Evolutionary conservation across 169 alveolate species (phyloP), one percentile per base, ranked within the genome.

Genomic region (Cryptosporidium canis): DNA sequence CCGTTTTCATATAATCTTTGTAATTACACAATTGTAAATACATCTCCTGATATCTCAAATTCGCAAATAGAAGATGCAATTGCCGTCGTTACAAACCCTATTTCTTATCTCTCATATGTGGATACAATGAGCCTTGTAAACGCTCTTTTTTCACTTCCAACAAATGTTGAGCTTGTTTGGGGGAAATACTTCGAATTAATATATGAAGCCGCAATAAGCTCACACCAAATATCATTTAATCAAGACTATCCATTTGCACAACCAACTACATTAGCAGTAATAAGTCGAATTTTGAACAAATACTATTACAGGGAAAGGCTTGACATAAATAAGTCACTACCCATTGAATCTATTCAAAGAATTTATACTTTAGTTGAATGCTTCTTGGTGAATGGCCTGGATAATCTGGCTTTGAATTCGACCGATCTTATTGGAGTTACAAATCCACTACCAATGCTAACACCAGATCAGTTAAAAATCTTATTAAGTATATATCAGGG

Each of bases 231-330:
- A 1, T 61, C 87, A 2, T 77, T 58, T 39, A 77, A 77, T 27
- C 87, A 77, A 41, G 87, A 77, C 21, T 77, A 77, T 77, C 87
- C 87, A n/a, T 77, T 77, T 77, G 87, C 87, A 0, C 87, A 77
- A 35, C 87, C 87, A 77, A 77, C 48, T 9, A 77, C 87, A 29
- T 43, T 77, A 39, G 58, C 87, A 33, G 87, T 45, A 21, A 77
- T 77, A 44, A 77, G 44, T 24, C 55, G 87, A 77, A 77, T 77
- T 0, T 44, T 53, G 44, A 39, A 31, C 31, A 77, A 55, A 29
- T 41, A 55, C 29, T 77, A 56, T 37, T 77, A 77, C 39, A 58
- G 64, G 24, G 77, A 55, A 63, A 41, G 44, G 24, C 61, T 55
- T 58, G 70, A 77, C 45, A 35, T 77, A 2, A 41, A 58, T 4